Evolutionary conservation across 2,329 filamentous ascomycete genomes (phyloP).

Genomic region (Didymella exigua): DNA sequence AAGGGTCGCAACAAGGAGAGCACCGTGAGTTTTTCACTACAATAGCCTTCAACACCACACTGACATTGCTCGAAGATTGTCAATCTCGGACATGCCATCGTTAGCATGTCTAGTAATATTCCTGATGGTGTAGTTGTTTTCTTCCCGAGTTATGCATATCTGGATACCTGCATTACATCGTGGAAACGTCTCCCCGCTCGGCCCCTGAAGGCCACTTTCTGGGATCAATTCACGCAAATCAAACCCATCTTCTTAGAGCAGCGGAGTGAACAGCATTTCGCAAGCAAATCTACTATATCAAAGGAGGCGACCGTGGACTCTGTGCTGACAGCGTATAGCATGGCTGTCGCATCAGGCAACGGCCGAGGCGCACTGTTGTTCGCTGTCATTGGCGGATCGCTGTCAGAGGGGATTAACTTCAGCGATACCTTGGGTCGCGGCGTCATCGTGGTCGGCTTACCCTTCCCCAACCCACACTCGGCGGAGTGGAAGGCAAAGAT

Average conservation of each 20-base stretch:
- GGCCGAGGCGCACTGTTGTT: conserved; percentile 77
- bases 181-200: conserved; percentile 47
- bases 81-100: conserved; percentile 74
- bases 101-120: conserved; percentile 73
- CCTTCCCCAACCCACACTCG: conserved; percentile 87
- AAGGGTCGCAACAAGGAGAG: conserved; percentile 70
- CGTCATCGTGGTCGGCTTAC: conserved; percentile 88
- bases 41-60: background rate
- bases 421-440: conserved; percentile 87
- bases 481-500: conserved; percentile 93
- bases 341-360: conserved; percentile 60
- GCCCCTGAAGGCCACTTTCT: conserved; percentile 41
- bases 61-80: conserved; percentile 55
- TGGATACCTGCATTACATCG: conserved; percentile 67
- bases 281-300: conserved; percentile 61
- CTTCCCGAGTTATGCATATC: conserved; percentile 92
- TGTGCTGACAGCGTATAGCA: conserved; percentile 73
- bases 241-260: conserved; percentile 60
- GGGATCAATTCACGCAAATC: conserved; percentile 62
- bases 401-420: conserved; percentile 99
- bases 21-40: conserved; percentile 56
- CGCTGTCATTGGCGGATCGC: conserved; percentile 89
- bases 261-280: conserved; percentile 48
- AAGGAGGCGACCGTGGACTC: conserved; percentile 65
- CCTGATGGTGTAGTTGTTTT: conserved; percentile 93